Evolutionary conservation across 306 rosid genomes (phyloP).

Genomic region (Dryas drummondii): DNA sequence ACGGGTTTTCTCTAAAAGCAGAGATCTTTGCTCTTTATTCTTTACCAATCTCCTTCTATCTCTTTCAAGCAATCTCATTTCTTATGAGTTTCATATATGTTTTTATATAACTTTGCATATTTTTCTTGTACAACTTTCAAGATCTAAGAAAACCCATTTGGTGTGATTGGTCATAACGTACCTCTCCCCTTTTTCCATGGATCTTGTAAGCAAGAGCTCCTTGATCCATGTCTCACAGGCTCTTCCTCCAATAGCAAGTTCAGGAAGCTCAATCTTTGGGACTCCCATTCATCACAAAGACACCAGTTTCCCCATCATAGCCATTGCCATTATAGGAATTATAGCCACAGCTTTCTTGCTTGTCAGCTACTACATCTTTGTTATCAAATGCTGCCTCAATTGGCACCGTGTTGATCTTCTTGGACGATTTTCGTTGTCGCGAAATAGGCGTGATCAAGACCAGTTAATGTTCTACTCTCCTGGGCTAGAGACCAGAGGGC

Average conservation of each 20-base stretch:
- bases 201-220: conserved; percentile 49
- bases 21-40: conserved; percentile 3
- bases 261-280: conserved; percentile 41
- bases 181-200: conserved; percentile 46
- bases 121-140: conserved; percentile 27
- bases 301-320: conserved; percentile 82
- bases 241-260: conserved; percentile 49
- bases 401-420: conserved; percentile 93
- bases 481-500: conserved; percentile 48
- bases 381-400: conserved; percentile 91
- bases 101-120: background rate
- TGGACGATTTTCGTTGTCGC: conserved; percentile 63
- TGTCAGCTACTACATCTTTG: conserved; percentile 85
- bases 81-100: background rate
- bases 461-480: conserved; percentile 35
- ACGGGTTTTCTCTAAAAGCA: conserved; percentile 14
- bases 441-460: conserved; percentile 40
- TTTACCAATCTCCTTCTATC: too few species aligned
- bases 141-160: conserved; percentile 44
- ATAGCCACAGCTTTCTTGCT: conserved; percentile 84
- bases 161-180: conserved; percentile 15
- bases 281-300: conserved; percentile 45
- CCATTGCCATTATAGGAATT: conserved; percentile 86
- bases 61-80: background rate
- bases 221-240: conserved; percentile 47